Evolutionary conservation across 345 rosid species (phyloP).

Genomic region (Orychophragmus violaceus): DNA sequence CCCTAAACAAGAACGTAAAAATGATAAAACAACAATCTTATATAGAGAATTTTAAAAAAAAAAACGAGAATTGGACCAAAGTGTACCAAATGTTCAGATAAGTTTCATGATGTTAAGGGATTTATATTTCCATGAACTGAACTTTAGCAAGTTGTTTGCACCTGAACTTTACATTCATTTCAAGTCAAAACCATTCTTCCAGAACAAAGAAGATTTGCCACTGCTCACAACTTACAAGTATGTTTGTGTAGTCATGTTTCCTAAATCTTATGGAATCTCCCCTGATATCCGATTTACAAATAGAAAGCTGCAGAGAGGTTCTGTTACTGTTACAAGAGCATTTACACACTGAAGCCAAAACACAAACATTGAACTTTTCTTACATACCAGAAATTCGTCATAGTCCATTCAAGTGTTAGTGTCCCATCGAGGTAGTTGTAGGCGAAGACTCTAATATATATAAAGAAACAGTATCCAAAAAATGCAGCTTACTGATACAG

Average conservation of each 20-base stretch:
- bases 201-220: not conserved
- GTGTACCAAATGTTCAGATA: slow-evolving; percentile 1
- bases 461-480: slow-evolving; percentile 5
- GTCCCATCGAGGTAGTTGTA: slow-evolving; percentile 52
- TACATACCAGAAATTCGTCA: slow-evolving; percentile 42
- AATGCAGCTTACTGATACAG: not conserved
- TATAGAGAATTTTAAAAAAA: not conserved
- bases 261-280: slow-evolving; percentile 44
- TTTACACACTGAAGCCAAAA: not conserved
- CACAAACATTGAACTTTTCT: slow-evolving; percentile 16
- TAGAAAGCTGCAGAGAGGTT: slow-evolving; percentile 39
- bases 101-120: not conserved
- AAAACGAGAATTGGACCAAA: not conserved
- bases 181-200: not conserved
- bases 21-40: not conserved
- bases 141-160: not conserved
- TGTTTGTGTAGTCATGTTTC: slow-evolving; percentile 36
- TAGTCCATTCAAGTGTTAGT: slow-evolving; percentile 52
- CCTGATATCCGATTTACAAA: slow-evolving; percentile 51
- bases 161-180: not conserved
- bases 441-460: slow-evolving; percentile 39
- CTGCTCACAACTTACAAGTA: slow-evolving; percentile 39
- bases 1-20: slow-evolving; percentile 27
- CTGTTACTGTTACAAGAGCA: slow-evolving; percentile 8
- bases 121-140: not conserved